Base-by-base conservation (phyloP, 2,329 filamentous ascomycete genomes). In the Myriosclerotinia duriaeana region DNA sequence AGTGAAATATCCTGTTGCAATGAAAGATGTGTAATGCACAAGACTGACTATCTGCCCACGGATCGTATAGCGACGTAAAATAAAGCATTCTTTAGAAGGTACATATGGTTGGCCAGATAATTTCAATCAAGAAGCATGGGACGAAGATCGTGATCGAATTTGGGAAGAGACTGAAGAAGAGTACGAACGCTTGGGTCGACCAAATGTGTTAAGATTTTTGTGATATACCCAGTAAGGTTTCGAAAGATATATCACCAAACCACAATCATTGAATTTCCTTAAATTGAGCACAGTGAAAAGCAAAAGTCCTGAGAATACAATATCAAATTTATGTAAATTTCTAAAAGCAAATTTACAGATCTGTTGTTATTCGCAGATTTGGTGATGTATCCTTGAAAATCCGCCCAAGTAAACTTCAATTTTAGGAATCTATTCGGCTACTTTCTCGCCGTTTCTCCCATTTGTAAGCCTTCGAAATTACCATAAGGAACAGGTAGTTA, bases 101-200 rank as follows among this genome's bases (percentile, higher is more conserved):
- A 56, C 38, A 56, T 56, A 56, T 44, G 38, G 38, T 17, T 56
- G 38, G 38, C 54, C 54, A 0, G 38, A 42, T 42, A 20, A 42
- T 42, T 56, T 56, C n/a, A 42, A 56, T 11, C 54, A 56, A 44
- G 3, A 42, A 26, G 54, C 38, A 56, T 56, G 38, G 54, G 38
- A 42, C 42, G n/a, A 44, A 42, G 38, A 56, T 11, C 38, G 38
- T 42, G n/a, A 56, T 26, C 54, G 14, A 2, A 30, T 56, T 56
- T 56, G 38, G 54, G 7, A 56, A 56, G 22, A 56, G 14, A 17
- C 38, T 42, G 54, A 30, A 42, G n/a, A 56, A 26, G 54, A 56
- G 7, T 56, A 20, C 4, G n/a, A 20, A 26, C 14, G 22, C 30
- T 56, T 56, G 15, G 38, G 38, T 44, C n/a, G 8, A 11, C 54